phyloP scores from a whole-genome alignment of 1,284 basidiomycete genomes.

The Calocybe gambosa region DNA sequence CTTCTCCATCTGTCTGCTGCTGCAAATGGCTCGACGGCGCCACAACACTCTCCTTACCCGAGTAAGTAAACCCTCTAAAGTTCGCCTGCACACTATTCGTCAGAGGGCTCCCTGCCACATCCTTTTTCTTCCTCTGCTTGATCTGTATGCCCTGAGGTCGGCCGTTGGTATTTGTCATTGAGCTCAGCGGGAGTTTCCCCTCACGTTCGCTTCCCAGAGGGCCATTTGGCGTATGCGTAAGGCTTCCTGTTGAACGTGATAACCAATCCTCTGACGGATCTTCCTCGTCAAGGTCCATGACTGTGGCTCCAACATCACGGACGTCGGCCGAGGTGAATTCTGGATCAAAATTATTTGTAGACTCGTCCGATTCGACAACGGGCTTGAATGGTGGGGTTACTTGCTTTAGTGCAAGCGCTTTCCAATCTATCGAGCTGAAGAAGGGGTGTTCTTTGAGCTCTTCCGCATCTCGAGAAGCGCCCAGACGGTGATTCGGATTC shows the following conservation, averaged over 20 bases:
- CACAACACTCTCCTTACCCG: conserved; percentile 72
- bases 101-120: conserved; percentile 57
- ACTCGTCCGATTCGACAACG: conserved; percentile 96
- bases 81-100: conserved; percentile 92
- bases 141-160: conserved; percentile 52
- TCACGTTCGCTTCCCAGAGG: conserved; percentile 61
- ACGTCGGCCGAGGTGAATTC: conserved; percentile 93
- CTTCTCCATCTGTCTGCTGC: conserved; percentile 29
- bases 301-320: conserved; percentile 61
- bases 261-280: conserved; percentile 73
- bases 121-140: conserved; percentile 42
- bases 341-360: conserved; percentile 95
- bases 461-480: conserved; percentile 84
- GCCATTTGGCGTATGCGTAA: conserved; percentile 62
- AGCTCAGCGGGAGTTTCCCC: conserved; percentile 17
- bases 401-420: conserved; percentile 80
- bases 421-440: conserved; percentile 92
- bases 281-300: conserved; percentile 56
- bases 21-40: conserved; percentile 25
- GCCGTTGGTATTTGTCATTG: conserved; percentile 12
- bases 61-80: conserved; percentile 89
- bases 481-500: conserved; percentile 95
- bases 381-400: conserved; percentile 98
- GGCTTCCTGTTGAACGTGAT: conserved; percentile 35
- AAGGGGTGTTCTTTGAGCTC: conserved; percentile 97